Evolutionary conservation across 495 filamentous ascomycete genomes (phyloP).

Genomic region (Cenococcum geophilum): DNA sequence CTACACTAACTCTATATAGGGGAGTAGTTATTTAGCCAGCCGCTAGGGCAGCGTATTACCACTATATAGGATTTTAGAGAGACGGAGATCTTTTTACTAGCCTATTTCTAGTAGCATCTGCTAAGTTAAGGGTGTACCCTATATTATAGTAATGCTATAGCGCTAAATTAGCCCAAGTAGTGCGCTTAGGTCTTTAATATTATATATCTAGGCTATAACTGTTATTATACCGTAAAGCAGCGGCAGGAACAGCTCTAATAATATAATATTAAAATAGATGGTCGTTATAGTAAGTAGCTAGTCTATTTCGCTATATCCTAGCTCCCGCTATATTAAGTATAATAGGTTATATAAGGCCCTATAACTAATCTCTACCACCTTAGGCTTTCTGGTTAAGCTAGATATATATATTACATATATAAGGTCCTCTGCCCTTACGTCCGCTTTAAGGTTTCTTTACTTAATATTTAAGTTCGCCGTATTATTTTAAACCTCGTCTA

Average conservation of each 20-base stretch:
- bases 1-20: constrained; percentile 26
- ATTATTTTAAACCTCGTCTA: too few relatives aligned
- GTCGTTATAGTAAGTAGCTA: constrained; percentile 16
- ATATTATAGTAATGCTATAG: constrained; percentile 30
- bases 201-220: constrained; percentile 22
- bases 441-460: constrained; percentile 1
- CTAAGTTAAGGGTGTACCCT: constrained; percentile 32
- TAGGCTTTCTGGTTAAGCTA: constrained; percentile 19
- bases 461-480: too few relatives aligned
- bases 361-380: constrained; percentile 44
- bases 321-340: constrained; percentile 13
- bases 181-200: constrained; percentile 19
- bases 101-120: constrained; percentile 33
- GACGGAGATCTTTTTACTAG: constrained; percentile 14
- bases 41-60: constrained; percentile 28
- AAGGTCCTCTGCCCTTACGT: background rate
- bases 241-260: constrained; percentile 12
- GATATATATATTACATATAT: constrained; percentile 19
- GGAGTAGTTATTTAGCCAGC: constrained; percentile 31
- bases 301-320: constrained; percentile 14
- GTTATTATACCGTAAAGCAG: constrained; percentile 1
- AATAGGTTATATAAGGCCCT: constrained; percentile 40
- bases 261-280: constrained; percentile 15
- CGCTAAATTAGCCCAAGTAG: constrained; percentile 26
- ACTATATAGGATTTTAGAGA: constrained; percentile 28